Evolutionary conservation across 2,329 filamentous ascomycete species (phyloP), one percentile per base, ranked within the genome.

Genomic region (Fusarium newnesense): DNA sequence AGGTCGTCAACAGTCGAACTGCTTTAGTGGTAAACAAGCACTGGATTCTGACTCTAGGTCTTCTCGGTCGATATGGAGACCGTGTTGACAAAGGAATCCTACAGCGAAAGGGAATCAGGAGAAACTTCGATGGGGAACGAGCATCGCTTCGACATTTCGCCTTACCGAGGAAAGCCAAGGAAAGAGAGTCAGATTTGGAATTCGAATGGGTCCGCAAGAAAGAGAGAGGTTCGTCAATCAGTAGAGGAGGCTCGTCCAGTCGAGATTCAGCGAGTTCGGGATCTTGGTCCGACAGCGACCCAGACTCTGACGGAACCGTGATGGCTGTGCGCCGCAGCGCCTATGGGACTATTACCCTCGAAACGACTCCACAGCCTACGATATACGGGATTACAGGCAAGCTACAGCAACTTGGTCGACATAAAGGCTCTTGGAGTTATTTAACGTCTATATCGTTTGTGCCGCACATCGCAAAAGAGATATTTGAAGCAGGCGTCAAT

Each of bases 271-370:
- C 7, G 0, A 53, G 50, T 39, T 37, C 24, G 0, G 39, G 50
- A 16, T 53, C 34, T 5, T 18, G 34, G 50, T 39, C 50, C 4
- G 50, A 39, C 8, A 37, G 50, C 1, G 50, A 53, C 3, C 0
- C 34, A 5, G 50, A 39, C 24, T 28, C 50, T 9, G 50, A 53
- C 5, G 19, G 24, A 0, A 10, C 34, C 4, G 50, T 53, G 0
- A 53, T 53, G 50, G 50, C 50, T 12, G 50, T 53, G 0, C 50
- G 50, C 1, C 34, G 50, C 3, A 53, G 50, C 4, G 34, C 50
- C 2, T 53, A 53, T n/a, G 50, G 50, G 0, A 53, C 50, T 0
- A 53, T 53, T 5, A 53, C 50, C 0, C 32, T 53, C 0, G 50
- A 53, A 2, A 53, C 24, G 0, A n/a, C 50, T 9, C 50, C 50